Conservation (phyloP, 1,284 basidiomycete species). For the Malassezia nana region DNA sequence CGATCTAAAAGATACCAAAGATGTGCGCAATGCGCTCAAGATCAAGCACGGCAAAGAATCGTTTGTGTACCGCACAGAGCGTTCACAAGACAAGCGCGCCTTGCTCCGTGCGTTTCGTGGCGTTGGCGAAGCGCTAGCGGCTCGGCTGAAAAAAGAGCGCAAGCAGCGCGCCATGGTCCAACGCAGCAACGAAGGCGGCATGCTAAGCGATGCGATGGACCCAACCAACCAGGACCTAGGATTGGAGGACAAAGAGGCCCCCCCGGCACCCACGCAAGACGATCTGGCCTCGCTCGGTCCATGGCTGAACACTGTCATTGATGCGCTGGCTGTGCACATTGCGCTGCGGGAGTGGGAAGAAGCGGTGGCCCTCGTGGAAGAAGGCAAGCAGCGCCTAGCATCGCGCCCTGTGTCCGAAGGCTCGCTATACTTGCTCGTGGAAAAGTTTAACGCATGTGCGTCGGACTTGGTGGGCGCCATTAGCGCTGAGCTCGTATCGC, state of each 20-base stretch:
- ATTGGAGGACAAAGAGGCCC: neutral
- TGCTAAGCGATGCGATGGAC: slow-evolving; percentile 7
- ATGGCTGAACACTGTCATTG: slow-evolving; percentile 80
- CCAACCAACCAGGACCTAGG: neutral
- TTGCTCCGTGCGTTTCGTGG: slow-evolving; percentile 76
- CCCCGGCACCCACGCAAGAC: neutral
- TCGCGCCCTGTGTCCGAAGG: slow-evolving; percentile 52
- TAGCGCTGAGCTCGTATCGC: slow-evolving; percentile 62
- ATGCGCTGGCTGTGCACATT: slow-evolving; percentile 82
- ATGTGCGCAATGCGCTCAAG: slow-evolving; percentile 90
- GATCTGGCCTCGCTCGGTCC: slow-evolving; percentile 51
- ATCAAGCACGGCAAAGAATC: slow-evolving; percentile 85
- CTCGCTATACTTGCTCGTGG: slow-evolving; percentile 19
- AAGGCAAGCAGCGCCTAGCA: slow-evolving; percentile 57
- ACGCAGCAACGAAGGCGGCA: neutral
- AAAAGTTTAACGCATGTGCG: slow-evolving; percentile 19
- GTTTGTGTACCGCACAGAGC: slow-evolving; percentile 79
- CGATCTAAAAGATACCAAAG: slow-evolving; percentile 87
- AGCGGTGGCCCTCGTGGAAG: slow-evolving; percentile 70
- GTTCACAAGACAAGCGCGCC: slow-evolving; percentile 70
- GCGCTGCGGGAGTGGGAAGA: slow-evolving; percentile 79
- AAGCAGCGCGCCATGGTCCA: neutral
- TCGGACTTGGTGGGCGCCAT: slow-evolving; percentile 60
- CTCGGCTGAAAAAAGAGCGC: slow-evolving; percentile 86
- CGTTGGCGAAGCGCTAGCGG: slow-evolving; percentile 78